phyloP scores from a whole-genome alignment of 768 basidiomycete species.

The Mycena rosella region DNA sequence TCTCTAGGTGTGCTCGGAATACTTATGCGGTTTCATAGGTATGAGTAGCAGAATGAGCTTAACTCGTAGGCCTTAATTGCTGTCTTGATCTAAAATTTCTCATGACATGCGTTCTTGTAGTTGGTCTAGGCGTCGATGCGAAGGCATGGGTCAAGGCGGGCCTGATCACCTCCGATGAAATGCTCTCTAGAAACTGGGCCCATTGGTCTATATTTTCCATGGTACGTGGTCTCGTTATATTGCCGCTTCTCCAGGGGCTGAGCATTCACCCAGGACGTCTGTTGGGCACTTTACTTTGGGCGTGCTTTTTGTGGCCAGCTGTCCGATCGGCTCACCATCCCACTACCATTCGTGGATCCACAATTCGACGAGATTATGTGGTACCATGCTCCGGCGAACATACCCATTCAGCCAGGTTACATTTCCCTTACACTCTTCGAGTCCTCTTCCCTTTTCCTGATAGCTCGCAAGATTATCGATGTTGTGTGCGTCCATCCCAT shows the following conservation, averaged over 20 bases:
- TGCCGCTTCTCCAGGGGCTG: background rate
- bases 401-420: constrained; percentile 40
- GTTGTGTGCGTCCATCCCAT: constrained; percentile 46
- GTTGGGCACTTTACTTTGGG: constrained; percentile 60
- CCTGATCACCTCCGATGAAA: constrained; percentile 50
- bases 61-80: constrained; percentile 16
- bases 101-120: constrained; percentile 35
- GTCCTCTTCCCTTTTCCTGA: constrained; percentile 47
- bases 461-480: constrained; percentile 49
- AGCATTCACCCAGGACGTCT: constrained; percentile 46
- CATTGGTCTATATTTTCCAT: constrained; percentile 56
- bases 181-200: constrained; percentile 56
- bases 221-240: background rate
- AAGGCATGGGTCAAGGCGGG: constrained; percentile 54
- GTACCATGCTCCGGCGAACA: constrained; percentile 45
- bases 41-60: constrained; percentile 27
- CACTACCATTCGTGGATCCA: constrained; percentile 50
- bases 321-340: constrained; percentile 38
- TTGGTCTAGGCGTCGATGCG: constrained; percentile 55
- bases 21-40: background rate
- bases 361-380: constrained; percentile 50
- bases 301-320: constrained; percentile 52
- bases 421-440: constrained; percentile 46
- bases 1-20: background rate
- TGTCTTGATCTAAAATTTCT: background rate